Conservation (phyloP, 208 protist species). For the Wallacemonas sp. region DNA sequence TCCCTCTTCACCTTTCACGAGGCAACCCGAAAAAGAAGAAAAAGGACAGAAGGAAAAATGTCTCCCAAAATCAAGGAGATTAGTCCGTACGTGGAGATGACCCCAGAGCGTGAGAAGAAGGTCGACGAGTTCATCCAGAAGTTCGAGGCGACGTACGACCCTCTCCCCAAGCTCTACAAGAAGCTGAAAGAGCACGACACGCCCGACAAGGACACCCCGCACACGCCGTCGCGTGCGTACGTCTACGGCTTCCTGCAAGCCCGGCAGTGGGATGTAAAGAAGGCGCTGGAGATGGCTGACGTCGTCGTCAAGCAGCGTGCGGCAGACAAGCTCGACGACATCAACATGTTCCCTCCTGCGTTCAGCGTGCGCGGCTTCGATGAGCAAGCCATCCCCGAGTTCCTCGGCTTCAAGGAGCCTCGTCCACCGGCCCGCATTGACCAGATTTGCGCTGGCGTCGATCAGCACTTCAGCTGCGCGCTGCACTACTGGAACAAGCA, state of each 20-base stretch:
- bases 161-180: slow-evolving; percentile 22
- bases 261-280: slow-evolving; percentile 59
- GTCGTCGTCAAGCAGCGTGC: slow-evolving; percentile 34
- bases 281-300: slow-evolving; percentile 60
- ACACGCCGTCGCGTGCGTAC: slow-evolving; percentile 47
- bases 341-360: slow-evolving; percentile 39
- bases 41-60: neutral
- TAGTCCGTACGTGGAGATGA: slow-evolving; percentile 39
- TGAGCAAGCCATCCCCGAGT: slow-evolving; percentile 22
- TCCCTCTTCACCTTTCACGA: too few relatives aligned
- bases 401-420: slow-evolving; percentile 15
- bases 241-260: slow-evolving; percentile 60
- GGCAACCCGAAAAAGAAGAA: too few relatives aligned
- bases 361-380: slow-evolving; percentile 65
- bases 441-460: slow-evolving; percentile 33
- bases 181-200: slow-evolving; percentile 21
- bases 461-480: slow-evolving; percentile 18
- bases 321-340: slow-evolving; percentile 29
- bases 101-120: slow-evolving; percentile 45
- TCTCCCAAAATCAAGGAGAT: neutral
- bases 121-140: slow-evolving; percentile 47
- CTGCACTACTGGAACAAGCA: slow-evolving; percentile 49
- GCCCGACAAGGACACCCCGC: slow-evolving; percentile 27
- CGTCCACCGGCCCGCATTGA: slow-evolving; percentile 26
- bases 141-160: slow-evolving; percentile 25